A percentile compares a stretch with the other conserved stretches of the same genome.
These are phyloP conservation scores for Scenedesmus sp. DNA, from an alignment of 163 green algal genomes.

Conservation along the genomic window DNA sequence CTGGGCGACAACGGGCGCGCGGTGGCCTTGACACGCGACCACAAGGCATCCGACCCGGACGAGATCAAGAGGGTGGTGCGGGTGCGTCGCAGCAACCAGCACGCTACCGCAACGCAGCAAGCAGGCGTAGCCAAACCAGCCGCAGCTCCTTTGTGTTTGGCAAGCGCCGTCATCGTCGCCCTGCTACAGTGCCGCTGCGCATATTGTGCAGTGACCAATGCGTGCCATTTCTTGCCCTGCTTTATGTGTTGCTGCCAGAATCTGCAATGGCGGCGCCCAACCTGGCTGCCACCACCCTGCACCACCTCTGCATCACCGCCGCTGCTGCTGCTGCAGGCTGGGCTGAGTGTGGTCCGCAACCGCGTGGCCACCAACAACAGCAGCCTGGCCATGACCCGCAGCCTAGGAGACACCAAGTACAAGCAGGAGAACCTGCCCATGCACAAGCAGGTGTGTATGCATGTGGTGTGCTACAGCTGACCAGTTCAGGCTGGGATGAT, in stretches of 20 bases:
- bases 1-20: conserved; percentile 20
- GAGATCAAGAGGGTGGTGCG: conserved; percentile 29
- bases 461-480: background rate
- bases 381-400: conserved; percentile 43
- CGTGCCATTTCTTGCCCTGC: no score
- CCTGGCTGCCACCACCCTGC: background rate
- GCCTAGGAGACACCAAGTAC: conserved; percentile 44
- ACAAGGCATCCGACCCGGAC: conserved; percentile 22
- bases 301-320: background rate
- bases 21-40: conserved; percentile 36
- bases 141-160: no score
- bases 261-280: no score
- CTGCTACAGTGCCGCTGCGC: background rate
- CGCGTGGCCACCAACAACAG: conserved; percentile 25
- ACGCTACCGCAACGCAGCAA: background rate
- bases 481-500: no score
- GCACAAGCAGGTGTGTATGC: conserved; percentile 24
- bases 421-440: conserved; percentile 30
- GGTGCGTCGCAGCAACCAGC: background rate
- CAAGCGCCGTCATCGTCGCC: background rate
- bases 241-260: no score
- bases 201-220: no score
- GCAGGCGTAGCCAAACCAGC: no score
- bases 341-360: conserved; percentile 30
- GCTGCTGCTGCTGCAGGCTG: conserved; percentile 25